A percentile compares a stretch with the other conserved stretches of the same genome.
Evolutionary conservation across 345 rosid genomes (phyloP).

Genomic region (Luvunga scandens): DNA sequence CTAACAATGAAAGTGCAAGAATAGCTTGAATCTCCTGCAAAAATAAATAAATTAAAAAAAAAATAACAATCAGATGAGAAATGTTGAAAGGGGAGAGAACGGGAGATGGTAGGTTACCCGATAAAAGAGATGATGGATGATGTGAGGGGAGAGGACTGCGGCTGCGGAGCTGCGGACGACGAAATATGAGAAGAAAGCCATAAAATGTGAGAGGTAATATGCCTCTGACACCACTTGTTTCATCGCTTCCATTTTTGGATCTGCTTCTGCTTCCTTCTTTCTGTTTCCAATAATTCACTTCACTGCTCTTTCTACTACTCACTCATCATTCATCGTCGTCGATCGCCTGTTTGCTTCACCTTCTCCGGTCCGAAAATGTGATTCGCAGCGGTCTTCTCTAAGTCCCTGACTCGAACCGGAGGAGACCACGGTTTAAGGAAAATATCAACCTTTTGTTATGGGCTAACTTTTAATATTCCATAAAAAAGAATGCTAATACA

Average conservation of each 20-base stretch:
- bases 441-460: too few relatives aligned
- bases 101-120: constrained; percentile 33
- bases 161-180: constrained; percentile 59
- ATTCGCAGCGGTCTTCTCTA: too few relatives aligned
- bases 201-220: constrained; percentile 60
- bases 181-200: constrained; percentile 73
- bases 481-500: too few relatives aligned
- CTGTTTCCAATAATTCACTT: not conserved
- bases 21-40: constrained; percentile 85
- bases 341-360: too few relatives aligned
- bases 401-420: too few relatives aligned
- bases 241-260: constrained; percentile 36
- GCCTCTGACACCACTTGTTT: constrained; percentile 65
- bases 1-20: constrained; percentile 51
- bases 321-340: too few relatives aligned
- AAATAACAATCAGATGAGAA: not conserved
- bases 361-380: too few relatives aligned
- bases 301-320: not conserved
- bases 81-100: not conserved
- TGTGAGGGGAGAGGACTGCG: constrained; percentile 40
- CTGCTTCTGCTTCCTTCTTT: not conserved
- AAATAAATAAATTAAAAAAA: not conserved
- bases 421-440: too few relatives aligned
- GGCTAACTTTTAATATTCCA: too few relatives aligned
- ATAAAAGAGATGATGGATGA: constrained; percentile 40